Conservation (phyloP, 495 filamentous ascomycete species). For the Aspergillus panamensis region DNA sequence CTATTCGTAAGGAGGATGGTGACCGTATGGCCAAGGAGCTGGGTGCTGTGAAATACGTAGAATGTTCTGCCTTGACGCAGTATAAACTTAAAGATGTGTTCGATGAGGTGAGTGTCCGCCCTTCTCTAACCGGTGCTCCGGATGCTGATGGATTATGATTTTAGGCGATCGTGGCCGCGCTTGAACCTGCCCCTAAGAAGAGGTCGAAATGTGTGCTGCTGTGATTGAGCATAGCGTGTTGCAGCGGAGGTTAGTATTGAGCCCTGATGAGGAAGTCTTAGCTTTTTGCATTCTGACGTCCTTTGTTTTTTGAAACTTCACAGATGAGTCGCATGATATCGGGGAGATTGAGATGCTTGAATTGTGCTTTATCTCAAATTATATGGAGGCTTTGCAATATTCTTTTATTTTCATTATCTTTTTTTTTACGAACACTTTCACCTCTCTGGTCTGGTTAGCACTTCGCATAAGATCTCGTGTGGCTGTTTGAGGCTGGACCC, state of each 20-base stretch:
- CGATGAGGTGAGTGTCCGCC: constrained; percentile 72
- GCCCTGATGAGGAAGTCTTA: neutral
- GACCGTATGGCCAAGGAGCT: constrained; percentile 95
- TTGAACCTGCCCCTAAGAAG: constrained; percentile 78
- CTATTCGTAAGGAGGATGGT: constrained; percentile 86
- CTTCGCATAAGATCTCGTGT: constrained; percentile 8
- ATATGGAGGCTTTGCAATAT: constrained; percentile 12
- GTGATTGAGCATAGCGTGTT: constrained; percentile 25
- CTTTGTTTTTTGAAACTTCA: constrained; percentile 3
- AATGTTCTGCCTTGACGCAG: constrained; percentile 96
- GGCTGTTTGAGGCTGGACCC: constrained; percentile 9
- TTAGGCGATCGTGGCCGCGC: constrained; percentile 84
- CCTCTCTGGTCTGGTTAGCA: constrained; percentile 1
- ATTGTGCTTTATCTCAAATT: constrained; percentile 16
- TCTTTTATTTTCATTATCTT: constrained; percentile 26
- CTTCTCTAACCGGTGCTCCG: constrained; percentile 15
- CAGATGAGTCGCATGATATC: constrained; percentile 24
- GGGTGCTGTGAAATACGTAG: constrained; percentile 95
- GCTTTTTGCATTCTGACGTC: neutral
- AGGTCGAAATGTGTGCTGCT: constrained; percentile 50
- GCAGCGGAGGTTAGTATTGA: constrained; percentile 25
- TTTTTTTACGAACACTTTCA: constrained; percentile 23
- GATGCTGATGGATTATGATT: neutral
- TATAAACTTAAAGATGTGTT: constrained; percentile 99
- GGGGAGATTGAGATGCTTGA: constrained; percentile 13